Conservation (phyloP, 495 filamentous ascomycete genomes). For the Xylona heveae region DNA sequence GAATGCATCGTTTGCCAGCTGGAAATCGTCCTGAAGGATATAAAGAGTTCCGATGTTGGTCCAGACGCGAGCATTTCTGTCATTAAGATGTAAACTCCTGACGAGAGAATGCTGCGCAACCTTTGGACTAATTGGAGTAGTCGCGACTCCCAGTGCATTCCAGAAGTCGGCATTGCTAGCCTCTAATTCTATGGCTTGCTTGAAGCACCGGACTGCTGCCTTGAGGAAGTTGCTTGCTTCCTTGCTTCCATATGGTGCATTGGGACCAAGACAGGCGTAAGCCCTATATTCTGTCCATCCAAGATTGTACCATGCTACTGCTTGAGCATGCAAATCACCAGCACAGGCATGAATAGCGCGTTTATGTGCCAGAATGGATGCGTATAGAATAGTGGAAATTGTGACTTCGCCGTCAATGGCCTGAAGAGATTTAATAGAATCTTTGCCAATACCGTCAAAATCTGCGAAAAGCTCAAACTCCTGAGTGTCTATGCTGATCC, state of each 20-base stretch:
- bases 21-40: conserved; percentile 57
- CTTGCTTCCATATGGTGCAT: conserved; percentile 18
- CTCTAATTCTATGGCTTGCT: conserved; percentile 86
- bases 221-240: conserved; percentile 42
- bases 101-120: conserved; percentile 90
- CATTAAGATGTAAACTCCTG: conserved; percentile 82
- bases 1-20: conserved; percentile 75
- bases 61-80: conserved; percentile 63
- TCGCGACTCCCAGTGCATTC: conserved; percentile 87
- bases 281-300: conserved; percentile 82
- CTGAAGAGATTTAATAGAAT: conserved; percentile 14
- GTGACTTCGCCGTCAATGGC: conserved; percentile 17
- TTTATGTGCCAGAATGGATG: conserved; percentile 69
- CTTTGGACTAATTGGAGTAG: conserved; percentile 59
- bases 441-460: conserved; percentile 43
- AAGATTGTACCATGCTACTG: conserved; percentile 89
- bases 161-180: conserved; percentile 93
- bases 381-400: conserved; percentile 26
- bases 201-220: conserved; percentile 80
- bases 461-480: conserved; percentile 41
- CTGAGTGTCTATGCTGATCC: conserved; percentile 21
- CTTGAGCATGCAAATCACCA: conserved; percentile 71
- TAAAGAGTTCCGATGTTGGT: conserved; percentile 79
- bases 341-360: conserved; percentile 53
- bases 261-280: conserved; percentile 34